Base-by-base conservation (phyloP, 1,139 yeast genomes). In the Lizanozyma gosingica region DNA sequence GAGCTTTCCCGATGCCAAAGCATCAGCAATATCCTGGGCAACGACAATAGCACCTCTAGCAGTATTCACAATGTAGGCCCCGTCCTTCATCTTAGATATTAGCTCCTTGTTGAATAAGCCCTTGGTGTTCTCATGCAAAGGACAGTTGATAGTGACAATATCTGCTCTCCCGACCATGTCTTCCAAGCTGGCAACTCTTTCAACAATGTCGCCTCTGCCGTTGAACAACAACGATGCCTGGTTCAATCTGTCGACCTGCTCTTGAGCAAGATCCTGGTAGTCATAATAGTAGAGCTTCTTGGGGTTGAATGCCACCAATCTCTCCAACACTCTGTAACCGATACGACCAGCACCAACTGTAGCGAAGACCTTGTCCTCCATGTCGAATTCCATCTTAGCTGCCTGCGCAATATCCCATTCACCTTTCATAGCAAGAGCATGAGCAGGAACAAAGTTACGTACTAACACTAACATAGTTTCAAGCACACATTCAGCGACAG, bases 311-410 rank as follows among this genome's bases (percentile, higher is more conserved):
- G 94, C 81, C 46, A 76, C 70, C 54, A 83, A 62, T 57, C 94
- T 72, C 60, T 83, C 84, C 55, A 83, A 67, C 18, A 83, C 83
- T 46, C 88, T 73, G 67, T 76, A 80, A 22, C 94, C 94, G 52
- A 84, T 84, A 59, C 94, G 74, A 42, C 94, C 94, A 35, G 85
- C 83, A 44, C 92, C 94, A 47, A 83, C 84, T 35, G 92, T 83
- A 22, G 85, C 83, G 45, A 84, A 66, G 18, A 78, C 82, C 63
- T 83, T 84, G 47, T 76, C 85, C 59, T 84, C 94, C 47, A 84
- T 59, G 54, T 84, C 94, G 50, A 75, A 84, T 35, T 82, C 78
- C 54, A 80, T 78, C 62, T 80, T 80, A 42, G 90, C 86, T 41
- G 77, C 76, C 18, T 73, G 88, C 27, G 92, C 92, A 53, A 84